Evolutionary conservation across 371 early-diverging fungal species (phyloP), one percentile per base, ranked within the genome.

Genomic region (Mortierella sp.): DNA sequence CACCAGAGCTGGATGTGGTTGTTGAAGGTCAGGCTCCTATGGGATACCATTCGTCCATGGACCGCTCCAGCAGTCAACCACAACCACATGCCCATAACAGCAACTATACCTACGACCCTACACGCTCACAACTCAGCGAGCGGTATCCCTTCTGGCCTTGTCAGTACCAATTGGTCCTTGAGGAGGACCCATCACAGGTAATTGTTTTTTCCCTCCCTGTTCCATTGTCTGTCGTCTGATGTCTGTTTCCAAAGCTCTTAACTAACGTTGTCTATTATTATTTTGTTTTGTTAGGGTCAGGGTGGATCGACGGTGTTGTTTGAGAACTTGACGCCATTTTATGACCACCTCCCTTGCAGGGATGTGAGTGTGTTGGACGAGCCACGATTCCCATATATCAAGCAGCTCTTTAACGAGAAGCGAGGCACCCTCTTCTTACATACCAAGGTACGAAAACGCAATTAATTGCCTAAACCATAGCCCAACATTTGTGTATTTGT

Each of bases 71-170:
- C 35, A 32, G 35, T 29, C 60, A 60, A 32, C 32, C 14, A 16
- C 60, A 60, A 12, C 14, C 60, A 32, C 60, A 29, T 16, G 16
- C 6, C 60, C 32, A 32, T 16, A 29, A 60, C 32, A 60, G 16
- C 6, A 32, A 18, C 32, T 60, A 32, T 32, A 32, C 60, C 60
- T 74, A 74, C 29, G 85, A 81, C 46, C 74, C 78, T 3, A 35
- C 79, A 14, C 32, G 16, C 2, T 81, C 79, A 2, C 81, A 84
- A 35, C 74, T 49, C 18, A 84, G 81, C 27, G 76, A 78, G 29
- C n/a, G 73, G 7, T 79, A 78, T 46, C 51, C 76, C 1, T 84
- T 81, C 48, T 84, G 85, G 85, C 85, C 85, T 4, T 76, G 79
- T 56, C 79, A 81, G 46, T 75, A 75, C 71, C 75, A 71, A 65